Percentiles rank a stretch among this genome's conserved stretches.
Evolutionary conservation across 148 eudicot genomes (phyloP).

Genomic region (Chenopodium formosanum): DNA sequence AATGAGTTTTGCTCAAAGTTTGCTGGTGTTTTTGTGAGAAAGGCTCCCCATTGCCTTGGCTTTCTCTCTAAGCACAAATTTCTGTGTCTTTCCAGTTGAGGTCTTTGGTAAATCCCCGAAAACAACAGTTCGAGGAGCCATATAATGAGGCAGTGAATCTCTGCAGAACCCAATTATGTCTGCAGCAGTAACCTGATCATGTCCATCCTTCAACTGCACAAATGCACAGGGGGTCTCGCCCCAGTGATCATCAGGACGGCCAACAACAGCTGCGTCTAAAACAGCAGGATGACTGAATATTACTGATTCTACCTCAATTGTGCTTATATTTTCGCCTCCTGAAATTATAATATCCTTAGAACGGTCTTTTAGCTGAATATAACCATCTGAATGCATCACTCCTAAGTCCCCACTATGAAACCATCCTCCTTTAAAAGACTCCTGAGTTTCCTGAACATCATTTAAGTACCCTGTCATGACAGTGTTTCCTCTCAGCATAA

Average conservation of each 20-base stretch:
- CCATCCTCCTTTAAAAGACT: conserved; percentile 69
- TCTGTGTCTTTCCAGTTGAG: conserved; percentile 74
- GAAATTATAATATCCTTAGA: conserved; percentile 70
- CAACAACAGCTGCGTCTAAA: conserved; percentile 67
- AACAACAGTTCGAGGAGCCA: conserved; percentile 66
- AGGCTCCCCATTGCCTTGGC: conserved; percentile 69
- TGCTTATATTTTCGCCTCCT: conserved; percentile 77
- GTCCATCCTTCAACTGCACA: conserved; percentile 52
- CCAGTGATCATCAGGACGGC: conserved; percentile 67
- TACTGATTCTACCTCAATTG: conserved; percentile 65
- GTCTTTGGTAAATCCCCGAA: conserved; percentile 70
- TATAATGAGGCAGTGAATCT: conserved; percentile 51
- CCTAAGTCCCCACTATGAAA: conserved; percentile 65
- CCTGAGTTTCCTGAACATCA: conserved; percentile 45
- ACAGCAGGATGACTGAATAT: conserved; percentile 57
- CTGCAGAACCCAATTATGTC: conserved; percentile 64
- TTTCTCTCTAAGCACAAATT: conserved; percentile 55
- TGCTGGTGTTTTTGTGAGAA: conserved; percentile 35
- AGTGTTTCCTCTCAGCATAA: conserved; percentile 76
- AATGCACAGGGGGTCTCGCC: conserved; percentile 81
- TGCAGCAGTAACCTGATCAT: conserved; percentile 19
- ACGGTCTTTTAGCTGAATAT: conserved; percentile 64
- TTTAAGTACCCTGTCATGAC: conserved; percentile 69
- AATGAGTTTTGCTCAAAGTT: conserved; percentile 19
- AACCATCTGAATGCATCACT: conserved; percentile 57